Conservation (phyloP, 2,329 filamentous ascomycete genomes). For the Elsinoe necatrix region DNA sequence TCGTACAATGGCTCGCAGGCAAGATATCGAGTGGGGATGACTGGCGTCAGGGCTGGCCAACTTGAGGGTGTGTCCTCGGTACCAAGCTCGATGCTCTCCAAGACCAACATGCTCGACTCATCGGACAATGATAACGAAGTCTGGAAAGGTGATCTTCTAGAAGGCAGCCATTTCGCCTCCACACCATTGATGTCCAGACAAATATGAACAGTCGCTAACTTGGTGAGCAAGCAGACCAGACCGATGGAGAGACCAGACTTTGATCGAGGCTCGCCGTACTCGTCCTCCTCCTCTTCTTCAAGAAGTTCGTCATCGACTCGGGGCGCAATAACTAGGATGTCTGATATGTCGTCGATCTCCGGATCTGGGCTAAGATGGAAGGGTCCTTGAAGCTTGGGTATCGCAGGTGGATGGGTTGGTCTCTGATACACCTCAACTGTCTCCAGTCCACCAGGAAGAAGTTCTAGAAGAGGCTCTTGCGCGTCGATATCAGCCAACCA, state of each 20-base stretch:
- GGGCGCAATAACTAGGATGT: constrained; percentile 51
- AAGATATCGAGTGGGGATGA: constrained; percentile 14
- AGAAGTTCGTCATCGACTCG: constrained; percentile 46
- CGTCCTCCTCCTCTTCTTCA: constrained; percentile 44
- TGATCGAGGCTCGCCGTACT: constrained; percentile 31
- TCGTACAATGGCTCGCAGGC: constrained; percentile 8
- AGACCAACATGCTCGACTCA: constrained; percentile 10
- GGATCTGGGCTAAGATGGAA: constrained; percentile 47
- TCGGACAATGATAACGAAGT: background rate
- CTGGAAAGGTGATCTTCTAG: constrained; percentile 22
- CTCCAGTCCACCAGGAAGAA: constrained; percentile 27
- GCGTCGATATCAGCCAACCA: constrained; percentile 51
- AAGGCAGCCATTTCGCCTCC: constrained; percentile 55
- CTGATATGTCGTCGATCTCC: constrained; percentile 50
- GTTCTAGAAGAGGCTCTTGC: constrained; percentile 41
- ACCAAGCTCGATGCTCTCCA: constrained; percentile 7
- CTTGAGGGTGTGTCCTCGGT: constrained; percentile 12
- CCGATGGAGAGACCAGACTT: constrained; percentile 48
- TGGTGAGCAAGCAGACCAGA: constrained; percentile 50
- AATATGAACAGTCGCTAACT: constrained; percentile 47
- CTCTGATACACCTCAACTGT: constrained; percentile 48
- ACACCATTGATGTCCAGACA: constrained; percentile 55
- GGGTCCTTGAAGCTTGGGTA: constrained; percentile 55
- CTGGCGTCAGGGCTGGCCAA: constrained; percentile 21
- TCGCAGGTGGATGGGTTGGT: constrained; percentile 45